Base-by-base conservation (phyloP, 768 basidiomycete genomes). In the Suillus decipiens region DNA sequence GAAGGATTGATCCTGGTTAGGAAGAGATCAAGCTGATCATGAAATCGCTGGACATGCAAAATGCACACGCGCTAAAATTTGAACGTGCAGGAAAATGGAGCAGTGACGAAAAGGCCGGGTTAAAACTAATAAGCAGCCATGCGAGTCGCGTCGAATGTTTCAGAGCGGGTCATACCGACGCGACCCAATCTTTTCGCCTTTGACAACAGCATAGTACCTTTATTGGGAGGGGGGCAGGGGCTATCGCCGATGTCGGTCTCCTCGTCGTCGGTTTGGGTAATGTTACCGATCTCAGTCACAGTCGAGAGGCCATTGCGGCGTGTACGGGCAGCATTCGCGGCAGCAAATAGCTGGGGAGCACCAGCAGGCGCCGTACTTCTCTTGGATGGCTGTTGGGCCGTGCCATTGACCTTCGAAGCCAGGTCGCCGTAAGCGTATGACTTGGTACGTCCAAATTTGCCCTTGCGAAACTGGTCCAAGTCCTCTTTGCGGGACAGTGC, bases 391-490 rank as follows among this genome's bases (percentile, higher is more conserved):
- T 78, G 82, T 45, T 73, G 70, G n/a, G 69, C 58, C 37, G 77
- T 62, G 33, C 74, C 68, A 43, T 78, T 68, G 34, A 75, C 73
- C 67, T 82, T 84, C 67, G 71, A 76, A 66, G 78, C 76, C 28
- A 81, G 78, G 50, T 97, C 95, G n/a, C 95, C 95, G 69, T 94
- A 96, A 0, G 95, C 89, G 70, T 94, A 97, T 0, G 93, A 95
- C 71, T 92, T 92, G 62, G 94, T 93, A 61, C 95, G 89, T 37
- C 90, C 89, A 72, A 95, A 95, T 72, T 91, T 92, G 65, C 82
- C 84, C 72, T 88, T 92, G 67, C 96, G 90, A 81, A 99, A 95
- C 70, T 95, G 92, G 75, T 94, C 93, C 50, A 98, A 74, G 69
- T 96, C 93, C 71, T 93, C 90, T 48, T 88, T 84, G 53, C 95